Evolutionary conservation across 805 yeast species (phyloP).

Genomic region (Pichia phayaonensis): DNA sequence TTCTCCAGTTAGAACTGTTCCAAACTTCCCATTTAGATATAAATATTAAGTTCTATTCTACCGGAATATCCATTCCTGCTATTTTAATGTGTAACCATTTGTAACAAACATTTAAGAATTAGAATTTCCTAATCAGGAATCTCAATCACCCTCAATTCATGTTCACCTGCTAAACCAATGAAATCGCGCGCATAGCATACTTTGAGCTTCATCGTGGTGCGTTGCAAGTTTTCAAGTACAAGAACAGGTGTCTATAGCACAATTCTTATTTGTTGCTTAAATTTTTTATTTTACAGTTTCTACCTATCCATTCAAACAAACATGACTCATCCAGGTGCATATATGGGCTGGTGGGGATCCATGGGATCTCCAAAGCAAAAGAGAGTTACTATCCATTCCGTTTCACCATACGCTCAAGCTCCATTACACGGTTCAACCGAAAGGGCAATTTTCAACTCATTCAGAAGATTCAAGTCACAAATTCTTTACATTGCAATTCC

Average conservation of each 20-base stretch:
- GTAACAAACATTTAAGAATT: too few species aligned
- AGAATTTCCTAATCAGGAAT: neutral
- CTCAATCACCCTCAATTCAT: neutral
- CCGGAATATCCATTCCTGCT: too few species aligned
- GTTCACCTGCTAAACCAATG: slow-evolving; percentile 1
- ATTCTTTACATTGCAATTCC: slow-evolving; percentile 72
- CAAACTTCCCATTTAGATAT: neutral
- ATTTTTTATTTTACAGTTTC: neutral
- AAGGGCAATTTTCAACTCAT: slow-evolving; percentile 83
- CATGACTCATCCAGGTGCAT: slow-evolving; percentile 52
- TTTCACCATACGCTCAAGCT: slow-evolving; percentile 88
- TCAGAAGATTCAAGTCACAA: slow-evolving; percentile 90
- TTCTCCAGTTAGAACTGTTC: neutral
- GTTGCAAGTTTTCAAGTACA: neutral
- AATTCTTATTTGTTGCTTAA: neutral
- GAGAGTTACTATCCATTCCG: slow-evolving; percentile 79
- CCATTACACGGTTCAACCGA: slow-evolving; percentile 84
- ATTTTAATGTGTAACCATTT: too few species aligned
- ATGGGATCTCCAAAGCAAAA: slow-evolving; percentile 83
- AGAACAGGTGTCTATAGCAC: neutral
- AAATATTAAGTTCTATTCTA: neutral
- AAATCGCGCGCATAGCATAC: neutral
- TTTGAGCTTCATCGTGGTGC: neutral
- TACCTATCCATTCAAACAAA: neutral
- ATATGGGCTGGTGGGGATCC: slow-evolving; percentile 98